Percentiles rank a stretch among this genome's conserved stretches.
Conservation (phyloP, 2,329 filamentous ascomycete genomes). For the Epichloe glyceriae region DNA sequence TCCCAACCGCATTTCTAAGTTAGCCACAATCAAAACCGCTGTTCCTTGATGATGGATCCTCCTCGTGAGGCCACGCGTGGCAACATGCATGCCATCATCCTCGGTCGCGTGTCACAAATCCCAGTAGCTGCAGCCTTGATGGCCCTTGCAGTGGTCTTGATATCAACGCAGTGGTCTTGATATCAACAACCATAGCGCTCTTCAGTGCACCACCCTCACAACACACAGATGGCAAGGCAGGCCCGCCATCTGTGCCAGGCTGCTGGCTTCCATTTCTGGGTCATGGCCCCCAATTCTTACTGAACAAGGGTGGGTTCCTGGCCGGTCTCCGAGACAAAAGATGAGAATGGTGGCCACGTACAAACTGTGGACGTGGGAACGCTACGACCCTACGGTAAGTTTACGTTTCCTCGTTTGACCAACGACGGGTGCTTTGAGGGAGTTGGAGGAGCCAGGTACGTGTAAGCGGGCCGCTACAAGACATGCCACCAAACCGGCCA, state of each 20-base stretch:
- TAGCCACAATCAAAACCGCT: no score
- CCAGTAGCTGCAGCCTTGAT: background rate
- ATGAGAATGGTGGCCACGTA: slow-evolving; percentile 13
- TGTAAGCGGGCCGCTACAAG: slow-evolving; percentile 16
- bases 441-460: slow-evolving; percentile 8
- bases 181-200: slow-evolving; percentile 5
- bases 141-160: slow-evolving; percentile 2
- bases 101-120: background rate
- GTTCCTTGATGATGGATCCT: background rate
- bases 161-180: background rate
- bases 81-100: background rate
- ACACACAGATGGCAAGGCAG: slow-evolving; percentile 7
- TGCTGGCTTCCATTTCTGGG: slow-evolving; percentile 25
- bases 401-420: background rate
- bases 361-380: slow-evolving; percentile 14
- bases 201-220: slow-evolving; percentile 25
- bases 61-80: background rate
- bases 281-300: slow-evolving; percentile 20
- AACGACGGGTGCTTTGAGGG: no score
- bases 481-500: slow-evolving; percentile 14
- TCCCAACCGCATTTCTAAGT: no score
- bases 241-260: slow-evolving; percentile 15
- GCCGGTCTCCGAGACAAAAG: slow-evolving; percentile 14
- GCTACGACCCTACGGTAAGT: slow-evolving; percentile 22
- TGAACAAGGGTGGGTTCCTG: slow-evolving; percentile 18